Evolutionary conservation across 148 eudicot species (phyloP), one percentile per base, ranked within the genome.

Genomic region (Rhododendron ovatum): DNA sequence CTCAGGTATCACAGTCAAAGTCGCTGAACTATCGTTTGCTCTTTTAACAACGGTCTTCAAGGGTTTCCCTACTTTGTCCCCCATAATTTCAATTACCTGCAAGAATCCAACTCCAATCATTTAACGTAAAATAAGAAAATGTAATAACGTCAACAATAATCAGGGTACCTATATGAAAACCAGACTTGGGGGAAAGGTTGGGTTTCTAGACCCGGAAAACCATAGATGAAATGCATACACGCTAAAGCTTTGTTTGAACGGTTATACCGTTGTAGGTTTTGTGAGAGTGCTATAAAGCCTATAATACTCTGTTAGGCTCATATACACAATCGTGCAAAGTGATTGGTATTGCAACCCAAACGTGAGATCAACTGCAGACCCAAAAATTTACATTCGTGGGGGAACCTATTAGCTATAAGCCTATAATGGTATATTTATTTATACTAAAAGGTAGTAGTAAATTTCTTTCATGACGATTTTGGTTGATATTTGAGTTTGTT

Each of bases 31-130:
- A 87, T 90, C 84, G 22, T 92, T 91, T 43, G 93, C 90, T 89
- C 99, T 91, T 89, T 88, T 95, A 91, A 96, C 99, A 41, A 93
- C 92, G 20, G 84, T 96, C 89, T 90, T 93, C 76, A 94, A 63
- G 10, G 96, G 95, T 90, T 89, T 92, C 84, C 99, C 99, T 63
- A 95, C 92, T 87, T 92, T 92, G 89, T 94, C 98, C 11, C 92
- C 95, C 98, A 96, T 92, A 63, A 94, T 88, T 45, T 96, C 98
- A 76, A 90, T 88, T 7, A 96, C 86, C 99, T 96, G 94, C 82
- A 74, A 84, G 1, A 33, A 76, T 78, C 28, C 82, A 74, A 61
- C 24, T 20, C 45, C 48, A 47, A 28, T 20, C 30, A n/a, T 82
- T 41, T 37, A 18, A 35, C 37, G 57, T 22, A 33, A 35, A 30